Evolutionary conservation across 2,329 filamentous ascomycete genomes (phyloP), one percentile per base, ranked within the genome.

Genomic region (Ceratocystis harringtonii): DNA sequence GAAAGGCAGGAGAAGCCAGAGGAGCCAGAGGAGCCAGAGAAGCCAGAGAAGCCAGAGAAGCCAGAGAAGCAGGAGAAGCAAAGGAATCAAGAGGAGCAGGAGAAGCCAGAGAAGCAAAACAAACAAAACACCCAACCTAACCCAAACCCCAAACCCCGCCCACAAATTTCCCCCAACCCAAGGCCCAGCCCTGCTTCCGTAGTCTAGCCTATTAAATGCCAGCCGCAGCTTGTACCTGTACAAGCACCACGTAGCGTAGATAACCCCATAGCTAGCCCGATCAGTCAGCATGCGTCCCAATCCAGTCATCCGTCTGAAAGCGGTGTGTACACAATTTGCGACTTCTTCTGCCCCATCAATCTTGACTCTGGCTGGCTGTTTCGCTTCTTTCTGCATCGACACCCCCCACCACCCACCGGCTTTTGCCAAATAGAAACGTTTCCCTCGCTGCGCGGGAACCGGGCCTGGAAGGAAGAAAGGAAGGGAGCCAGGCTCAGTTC

Each of bases 401-500:
- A 63, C 44, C 50, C 28, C 48, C 30, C 62, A 28, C 30, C n/a
- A 48, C 48, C 3, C 52, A n/a, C 22, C 48, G 15, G 32, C 32
- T 28, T 48, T 62, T 32, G 45, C 32, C 64, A 65, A 32, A 50
- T 43, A 30, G 36, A 55, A 43, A 57, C 19, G 43, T 57, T 52
- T 41, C 17, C 44, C 32, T 43, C 19, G 30, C 44, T 62, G 25
- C 32, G 32, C 32, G 32, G 32, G 32, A 36, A 2, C 32, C 32
- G 32, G 32, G 32, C 32, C 43, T 45, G 5, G 36, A 22, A 36
- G 45, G 15, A 19, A 50, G 17, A 22, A 50, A 50, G n/a, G 45
- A 50, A 50, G 45, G 45, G 19, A 50, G 19, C 32, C 32, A 36
- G 32, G 2, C 32, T 36, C 30, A 2, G 30, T 22, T 32, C 1